Base-by-base conservation (phyloP, 768 basidiomycete genomes). In the Agrocybe chaxingu region DNA sequence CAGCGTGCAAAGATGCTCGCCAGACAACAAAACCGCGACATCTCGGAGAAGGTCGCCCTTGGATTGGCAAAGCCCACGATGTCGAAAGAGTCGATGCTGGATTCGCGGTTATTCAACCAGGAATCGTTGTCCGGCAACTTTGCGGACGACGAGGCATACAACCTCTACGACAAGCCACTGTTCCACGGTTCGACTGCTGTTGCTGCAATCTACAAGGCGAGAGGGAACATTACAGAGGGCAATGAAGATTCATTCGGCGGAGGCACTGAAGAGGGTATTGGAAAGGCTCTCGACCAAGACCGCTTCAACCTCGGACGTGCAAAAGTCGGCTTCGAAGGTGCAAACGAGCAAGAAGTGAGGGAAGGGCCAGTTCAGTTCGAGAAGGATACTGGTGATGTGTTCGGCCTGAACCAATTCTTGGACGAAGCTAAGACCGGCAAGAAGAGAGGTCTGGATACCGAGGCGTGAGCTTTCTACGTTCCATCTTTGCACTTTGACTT, bases 151-250 rank as follows among this genome's bases (percentile, higher is more conserved):
- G 97, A 98, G 46, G 77, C 82, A n/a, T 98, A 98, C 71, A 90
- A 85, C 59, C 70, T 99, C 24, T 98, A 98, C 70, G 97, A 99
- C 66, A 82, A 84, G 44, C 94, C 96, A 3, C 74, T 99, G 44
- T 99, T 99, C 81, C 89, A 93, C 60, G 96, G 97, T 1, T 96
- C 95, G 2, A 85, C 88, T 3, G 96, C 96, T 12, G 94, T 92
- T 0, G 93, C 96, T n/a, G 97, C 97, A n/a, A 99, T 99, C 58
- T 99, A 99, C 78, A 96, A 95, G 68, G 92, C 96, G 4, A 79
- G 87, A 24, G 94, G 95, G 0, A 89, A 92, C 57, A 89, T 92
- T 51, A 64, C 77, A 4, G 85, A 89, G 55, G 90, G 85, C 30
- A 89, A 90, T 62, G 92, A 98, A 37, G 95, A 97, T 46, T 83